Base-by-base conservation (phyloP, 805 yeast genomes). In the Candida mattraensis region DNA sequence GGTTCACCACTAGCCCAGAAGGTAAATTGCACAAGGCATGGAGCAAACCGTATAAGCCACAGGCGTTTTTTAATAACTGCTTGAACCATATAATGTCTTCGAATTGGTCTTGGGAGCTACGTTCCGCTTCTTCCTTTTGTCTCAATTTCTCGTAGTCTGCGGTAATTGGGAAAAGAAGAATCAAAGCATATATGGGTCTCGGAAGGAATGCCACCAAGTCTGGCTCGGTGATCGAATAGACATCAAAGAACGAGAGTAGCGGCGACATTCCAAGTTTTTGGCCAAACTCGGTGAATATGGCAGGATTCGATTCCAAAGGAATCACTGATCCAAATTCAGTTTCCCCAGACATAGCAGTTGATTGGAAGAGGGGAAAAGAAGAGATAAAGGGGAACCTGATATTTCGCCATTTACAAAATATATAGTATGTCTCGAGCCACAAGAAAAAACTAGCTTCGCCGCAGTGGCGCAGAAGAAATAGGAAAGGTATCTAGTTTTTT, bases 241-340 rank as follows among this genome's bases (percentile, higher is more conserved):
- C 83, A 54, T 91, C 99, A 37, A 74, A 78, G 60, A 87, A 91
- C 29, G 67, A 70, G 10, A 79, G 67, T 2, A 72, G 56, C 1
- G 77, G 72, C 0, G 78, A 56, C 5, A 89, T 65, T 0, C 97
- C 97, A 25, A 93, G 57, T 16, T 70, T 70, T 20, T 64, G 69
- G 2, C 88, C 84, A 49, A 87, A 79, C 0, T 66, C 66, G 7
- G 83, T 76, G 64, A 91, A 89, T 5, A 91, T 78, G 7, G 72
- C 82, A 0, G 99, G 99, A 50, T 88, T 87, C 6, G 94, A 85
- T 57, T 93, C 99, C 21, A 91, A 63, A 3, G 98, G 98, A 9
- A 88, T 79, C 11, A 86, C 91, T 10, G 80, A 26, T 33, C n/a
- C n/a, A n/a, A n/a, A n/a, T n/a, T n/a, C n/a, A n/a, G n/a, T n/a